Evolutionary conservation across 2,329 filamentous ascomycete genomes (phyloP).

Genomic region (Diplodia corticola): DNA sequence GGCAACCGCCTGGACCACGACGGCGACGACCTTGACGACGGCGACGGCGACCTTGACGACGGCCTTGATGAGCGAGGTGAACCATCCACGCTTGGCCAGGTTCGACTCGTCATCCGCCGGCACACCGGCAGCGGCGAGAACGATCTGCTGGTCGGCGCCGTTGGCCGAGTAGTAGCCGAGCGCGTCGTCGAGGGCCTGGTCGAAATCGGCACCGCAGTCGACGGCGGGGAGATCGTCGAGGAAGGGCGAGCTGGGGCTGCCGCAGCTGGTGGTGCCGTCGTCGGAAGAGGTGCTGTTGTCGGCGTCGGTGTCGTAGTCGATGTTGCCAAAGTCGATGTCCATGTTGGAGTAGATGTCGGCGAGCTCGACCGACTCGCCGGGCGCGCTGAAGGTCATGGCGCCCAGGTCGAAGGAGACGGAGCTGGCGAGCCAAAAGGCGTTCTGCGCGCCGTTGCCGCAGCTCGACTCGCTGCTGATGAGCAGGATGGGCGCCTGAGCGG

Average conservation of each 20-base stretch:
- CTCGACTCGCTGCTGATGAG: slow-evolving; percentile 22
- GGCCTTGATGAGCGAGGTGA: not conserved
- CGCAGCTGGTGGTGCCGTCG: not conserved
- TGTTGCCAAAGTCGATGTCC: slow-evolving; percentile 22
- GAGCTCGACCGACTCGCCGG: slow-evolving; percentile 16
- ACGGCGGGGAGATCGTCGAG: slow-evolving; percentile 22
- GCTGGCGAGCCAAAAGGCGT: slow-evolving; percentile 23
- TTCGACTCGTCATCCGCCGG: not conserved
- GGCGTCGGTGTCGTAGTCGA: not conserved
- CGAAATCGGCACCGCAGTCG: slow-evolving; percentile 22
- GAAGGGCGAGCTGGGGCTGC: slow-evolving; percentile 12
- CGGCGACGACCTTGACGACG: not conserved
- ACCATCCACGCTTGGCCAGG: not conserved
- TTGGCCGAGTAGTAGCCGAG: slow-evolving; percentile 23
- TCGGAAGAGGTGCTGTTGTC: not conserved
- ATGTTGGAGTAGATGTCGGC: slow-evolving; percentile 12
- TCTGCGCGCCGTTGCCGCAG: slow-evolving; percentile 23
- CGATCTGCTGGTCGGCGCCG: slow-evolving; percentile 4
- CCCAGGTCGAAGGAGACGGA: slow-evolving; percentile 21
- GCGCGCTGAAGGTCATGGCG: slow-evolving; percentile 16
- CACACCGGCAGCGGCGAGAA: slow-evolving; percentile 11
- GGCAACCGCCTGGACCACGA: slow-evolving; percentile 2
- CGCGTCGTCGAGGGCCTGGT: slow-evolving; percentile 22
- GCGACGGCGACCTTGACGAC: not conserved
- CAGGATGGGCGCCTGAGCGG: slow-evolving; percentile 11